Evolutionary conservation across 345 rosid species (phyloP), one percentile per base, ranked within the genome.

Genomic region (Kandelia obovata): DNA sequence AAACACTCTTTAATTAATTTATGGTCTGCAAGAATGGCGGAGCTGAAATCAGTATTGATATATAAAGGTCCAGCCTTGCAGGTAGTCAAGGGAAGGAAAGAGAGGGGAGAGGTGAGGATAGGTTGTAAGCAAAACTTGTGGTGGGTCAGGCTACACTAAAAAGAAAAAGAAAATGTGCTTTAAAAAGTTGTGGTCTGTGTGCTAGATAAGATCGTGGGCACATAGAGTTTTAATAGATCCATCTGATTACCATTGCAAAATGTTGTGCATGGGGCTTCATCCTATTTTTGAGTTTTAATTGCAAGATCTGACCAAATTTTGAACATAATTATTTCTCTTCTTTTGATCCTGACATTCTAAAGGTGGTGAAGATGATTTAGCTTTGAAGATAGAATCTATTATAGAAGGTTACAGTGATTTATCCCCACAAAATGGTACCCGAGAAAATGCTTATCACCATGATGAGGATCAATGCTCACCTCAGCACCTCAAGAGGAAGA

Each of bases 291-390:
- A 6, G 55, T 61, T 62, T 43, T 13, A 56, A 7, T 30, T 5
- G 39, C 15, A 27, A 49, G 19, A 21, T 27, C 39, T 20, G 7
- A 61, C 51, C 27, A 28, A 46, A 30, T 46, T 8, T 51, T 21
- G 16, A 32, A 2, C 17, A 13, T 0, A 25, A 5, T 30, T 46
- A 19, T 53, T 59, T 21, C 34, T 55, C 7, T 19, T 23, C 6
- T 7, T 57, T 20, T 73, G 15, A 30, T 55, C 52, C 46, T 28
- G 11, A 20, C 31, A 55, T 70, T 10, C 63, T 5, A 31, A 68
- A 83, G 85, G 80, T 39, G 83, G 80, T 20, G 75, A 74, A 77
- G 91, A 81, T 73, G 74, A 78, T 73, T 71, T 80, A 60, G 83
- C 77, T 56, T 39, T 84, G 71, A 86, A 88, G 65, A 43, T 87